A percentile compares a stretch with the other conserved stretches of the same genome.
Evolutionary conservation across 192 early-diverging fungal genomes (phyloP).

Genomic region (Chytriomyces confervae): DNA sequence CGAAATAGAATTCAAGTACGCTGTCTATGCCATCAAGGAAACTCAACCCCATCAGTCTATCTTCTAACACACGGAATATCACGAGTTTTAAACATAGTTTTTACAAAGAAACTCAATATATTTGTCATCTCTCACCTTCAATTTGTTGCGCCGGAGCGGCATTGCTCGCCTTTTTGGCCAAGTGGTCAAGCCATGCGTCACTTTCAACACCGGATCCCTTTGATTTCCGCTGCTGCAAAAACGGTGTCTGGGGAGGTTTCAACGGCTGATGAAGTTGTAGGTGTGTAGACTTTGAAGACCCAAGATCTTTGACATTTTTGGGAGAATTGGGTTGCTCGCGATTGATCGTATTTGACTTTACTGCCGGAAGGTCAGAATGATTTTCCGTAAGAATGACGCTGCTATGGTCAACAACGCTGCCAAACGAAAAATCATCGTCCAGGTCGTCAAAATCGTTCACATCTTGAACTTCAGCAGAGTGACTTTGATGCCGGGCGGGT

Average conservation of each 20-base stretch:
- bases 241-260: too few species aligned
- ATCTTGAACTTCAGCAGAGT: background rate
- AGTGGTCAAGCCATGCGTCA: too few species aligned
- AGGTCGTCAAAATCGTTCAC: background rate
- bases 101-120: background rate
- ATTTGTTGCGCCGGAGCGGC: background rate
- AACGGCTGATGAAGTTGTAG: too few species aligned
- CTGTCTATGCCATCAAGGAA: constrained; percentile 5
- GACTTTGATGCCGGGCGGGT: background rate
- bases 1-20: background rate
- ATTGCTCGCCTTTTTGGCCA: too few species aligned
- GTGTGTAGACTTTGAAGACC: background rate
- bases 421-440: background rate
- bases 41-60: background rate
- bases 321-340: background rate
- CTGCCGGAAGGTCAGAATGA: background rate
- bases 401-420: background rate
- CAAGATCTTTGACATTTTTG: background rate
- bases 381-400: background rate
- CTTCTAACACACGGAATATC: background rate
- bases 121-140: background rate
- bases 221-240: too few species aligned
- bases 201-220: too few species aligned
- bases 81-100: background rate
- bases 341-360: background rate